Base-by-base conservation (phyloP, 2,329 filamentous ascomycete species). In the Colletotrichum camelliae region DNA sequence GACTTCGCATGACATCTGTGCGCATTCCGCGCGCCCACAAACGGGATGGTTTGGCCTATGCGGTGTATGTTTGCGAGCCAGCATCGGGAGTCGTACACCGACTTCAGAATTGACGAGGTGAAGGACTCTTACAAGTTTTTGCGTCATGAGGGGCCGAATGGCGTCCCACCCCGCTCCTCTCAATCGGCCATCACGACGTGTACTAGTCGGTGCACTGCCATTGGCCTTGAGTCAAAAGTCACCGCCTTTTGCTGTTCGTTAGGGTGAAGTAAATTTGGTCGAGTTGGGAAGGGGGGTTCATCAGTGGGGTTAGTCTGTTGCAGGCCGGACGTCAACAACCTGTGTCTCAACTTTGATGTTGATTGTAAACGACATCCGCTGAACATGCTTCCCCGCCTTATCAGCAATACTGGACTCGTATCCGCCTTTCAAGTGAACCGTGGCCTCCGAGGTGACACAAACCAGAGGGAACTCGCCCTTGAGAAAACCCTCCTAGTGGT, bases 161-260 rank as follows among this genome's bases (percentile, higher is more conserved):
- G 18, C n/a, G 12, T 57, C 24, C n/a, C 13, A 15, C 64, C 31
- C 37, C 70, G 35, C 18, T 37, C 7, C 16, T 57, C 43, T 31
- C 27, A 31, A 35, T 58, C 24, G 15, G 13, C 15, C 57, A 60
- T 57, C 37, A 33, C 16, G 7, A 55, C 33, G 29, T 15, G 52
- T 12, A 21, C n/a, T 33, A 66, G 43, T 15, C 15, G 43, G 16
- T 21, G 16, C 27, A 18, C 31, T 66, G 55, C 12, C 10, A 27
- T 66, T 37, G 29, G 35, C 21, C 29, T 55, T 60, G 37, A 72
- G 61, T 39, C 68, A 52, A 52, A 7, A 61, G 67, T 71, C 72
- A 74, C 72, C 72, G 72, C 72, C 61, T 39, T 74, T 74, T 72
- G 72, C 15, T 43, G 21, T 29, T 67, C n/a, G 7, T 35, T 15